Evolutionary conservation across 2,329 filamentous ascomycete genomes (phyloP).

Genomic region (Stylonectria norvegica): DNA sequence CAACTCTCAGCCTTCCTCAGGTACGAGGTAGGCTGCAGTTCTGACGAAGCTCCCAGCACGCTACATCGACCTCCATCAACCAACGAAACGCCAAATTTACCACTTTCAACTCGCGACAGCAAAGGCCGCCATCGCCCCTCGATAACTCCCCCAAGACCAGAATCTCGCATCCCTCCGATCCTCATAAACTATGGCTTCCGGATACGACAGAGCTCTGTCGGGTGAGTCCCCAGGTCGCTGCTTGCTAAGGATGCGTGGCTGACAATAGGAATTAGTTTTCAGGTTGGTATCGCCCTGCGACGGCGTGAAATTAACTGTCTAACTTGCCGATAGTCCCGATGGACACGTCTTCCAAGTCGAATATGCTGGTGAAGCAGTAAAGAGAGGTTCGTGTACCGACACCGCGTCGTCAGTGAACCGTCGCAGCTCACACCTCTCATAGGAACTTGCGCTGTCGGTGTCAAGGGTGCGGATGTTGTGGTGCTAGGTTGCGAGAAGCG

Average conservation of each 20-base stretch:
- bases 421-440: slow-evolving; percentile 17
- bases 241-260: slow-evolving; percentile 37
- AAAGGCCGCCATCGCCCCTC: background rate
- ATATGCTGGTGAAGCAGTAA: slow-evolving; percentile 98
- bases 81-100: slow-evolving; percentile 13
- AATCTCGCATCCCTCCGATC: slow-evolving; percentile 4
- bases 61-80: slow-evolving; percentile 23
- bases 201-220: slow-evolving; percentile 98
- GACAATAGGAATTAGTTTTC: slow-evolving; percentile 66
- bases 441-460: slow-evolving; percentile 97
- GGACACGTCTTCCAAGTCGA: slow-evolving; percentile 99
- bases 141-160: background rate
- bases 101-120: background rate
- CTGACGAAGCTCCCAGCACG: slow-evolving; percentile 38
- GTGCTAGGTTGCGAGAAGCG: slow-evolving; percentile 98
- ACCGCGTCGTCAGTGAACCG: slow-evolving; percentile 1
- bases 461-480: slow-evolving; percentile 92
- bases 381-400: slow-evolving; percentile 67
- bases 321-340: slow-evolving; percentile 71
- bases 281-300: slow-evolving; percentile 51
- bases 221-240: slow-evolving; percentile 58
- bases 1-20: slow-evolving; percentile 29
- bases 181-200: slow-evolving; percentile 69
- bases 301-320: slow-evolving; percentile 33
- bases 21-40: slow-evolving; percentile 35